phyloP scores from a whole-genome alignment of 2,329 filamentous ascomycete genomes.

The Epichloe bromicola region DNA sequence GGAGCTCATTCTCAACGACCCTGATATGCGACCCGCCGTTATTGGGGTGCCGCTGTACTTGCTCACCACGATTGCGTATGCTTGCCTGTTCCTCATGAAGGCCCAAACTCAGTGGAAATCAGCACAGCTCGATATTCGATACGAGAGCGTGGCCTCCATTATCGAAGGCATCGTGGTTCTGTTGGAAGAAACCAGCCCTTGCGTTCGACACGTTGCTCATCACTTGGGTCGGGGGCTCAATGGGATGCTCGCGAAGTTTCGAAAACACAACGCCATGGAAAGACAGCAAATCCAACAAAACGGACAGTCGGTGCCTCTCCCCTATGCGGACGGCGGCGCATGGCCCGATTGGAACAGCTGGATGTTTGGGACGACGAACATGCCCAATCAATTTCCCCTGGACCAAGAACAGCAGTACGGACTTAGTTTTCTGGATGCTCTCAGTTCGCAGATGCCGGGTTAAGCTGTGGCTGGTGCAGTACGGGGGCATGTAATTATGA shows the following conservation, averaged over 20 bases:
- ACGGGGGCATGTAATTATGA: not conserved
- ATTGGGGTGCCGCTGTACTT: conserved; percentile 20
- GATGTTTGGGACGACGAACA: conserved; percentile 12
- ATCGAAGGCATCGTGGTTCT: conserved; percentile 15
- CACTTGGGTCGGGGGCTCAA: conserved; percentile 17
- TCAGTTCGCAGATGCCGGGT: conserved; percentile 16
- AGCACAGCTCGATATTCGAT: conserved; percentile 14
- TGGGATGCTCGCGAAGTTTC: conserved; percentile 18
- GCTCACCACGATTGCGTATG: conserved; percentile 20
- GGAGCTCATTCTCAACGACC: conserved; percentile 17
- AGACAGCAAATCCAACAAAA: conserved; percentile 4
- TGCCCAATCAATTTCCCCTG: conserved; percentile 8
- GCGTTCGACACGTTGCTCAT: conserved; percentile 17
- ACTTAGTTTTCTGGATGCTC: conserved; percentile 13
- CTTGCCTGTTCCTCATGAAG: conserved; percentile 21
- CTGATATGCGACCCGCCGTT: conserved; percentile 17
- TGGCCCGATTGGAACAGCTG: conserved; percentile 13
- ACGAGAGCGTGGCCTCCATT: conserved; percentile 17
- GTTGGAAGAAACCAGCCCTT: conserved; percentile 13
- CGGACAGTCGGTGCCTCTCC: not conserved
- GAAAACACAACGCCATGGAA: conserved; percentile 7
- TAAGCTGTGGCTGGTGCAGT: not conserved
- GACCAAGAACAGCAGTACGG: conserved; percentile 12
- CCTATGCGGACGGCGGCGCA: not conserved
- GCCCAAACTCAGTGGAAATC: conserved; percentile 18